A percentile compares a stretch with the other conserved stretches of the same genome.
Evolutionary conservation across 495 filamentous ascomycete genomes (phyloP).

Genomic region (Penicillium crystallinum): DNA sequence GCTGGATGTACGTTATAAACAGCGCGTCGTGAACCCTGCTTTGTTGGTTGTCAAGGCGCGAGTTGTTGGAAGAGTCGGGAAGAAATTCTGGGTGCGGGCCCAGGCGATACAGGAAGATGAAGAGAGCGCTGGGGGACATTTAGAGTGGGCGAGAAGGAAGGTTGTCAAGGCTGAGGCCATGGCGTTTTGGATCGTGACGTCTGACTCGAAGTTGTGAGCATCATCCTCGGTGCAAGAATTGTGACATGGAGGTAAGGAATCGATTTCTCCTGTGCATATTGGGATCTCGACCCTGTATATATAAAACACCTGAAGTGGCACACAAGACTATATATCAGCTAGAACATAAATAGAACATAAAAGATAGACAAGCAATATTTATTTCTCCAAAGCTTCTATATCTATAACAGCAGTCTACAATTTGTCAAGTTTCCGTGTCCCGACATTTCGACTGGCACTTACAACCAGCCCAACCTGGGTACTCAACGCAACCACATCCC

Average conservation of each 20-base stretch:
- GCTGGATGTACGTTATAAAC: constrained; percentile 38
- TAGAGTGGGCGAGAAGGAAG: constrained; percentile 30
- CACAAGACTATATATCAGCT: constrained; percentile 4
- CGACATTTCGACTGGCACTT: constrained; percentile 49
- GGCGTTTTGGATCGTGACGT: constrained; percentile 38
- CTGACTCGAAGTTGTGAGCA: constrained; percentile 13
- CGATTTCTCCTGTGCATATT: constrained; percentile 1
- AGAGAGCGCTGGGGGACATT: constrained; percentile 21
- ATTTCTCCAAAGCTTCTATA: constrained; percentile 2
- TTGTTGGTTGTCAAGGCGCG: constrained; percentile 28
- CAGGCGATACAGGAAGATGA: constrained; percentile 38
- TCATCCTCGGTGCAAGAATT: not conserved
- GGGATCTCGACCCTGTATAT: not conserved
- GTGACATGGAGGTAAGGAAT: not conserved
- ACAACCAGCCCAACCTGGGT: constrained; percentile 60
- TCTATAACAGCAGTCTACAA: constrained; percentile 19
- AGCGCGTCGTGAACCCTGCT: constrained; percentile 29
- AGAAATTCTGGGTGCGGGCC: constrained; percentile 40
- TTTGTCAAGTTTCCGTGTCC: constrained; percentile 29
- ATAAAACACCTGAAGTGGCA: not conserved
- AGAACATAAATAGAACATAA: not conserved
- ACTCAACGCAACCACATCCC: constrained; percentile 56
- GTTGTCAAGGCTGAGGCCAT: constrained; percentile 36
- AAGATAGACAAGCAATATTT: not conserved
- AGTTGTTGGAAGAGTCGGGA: constrained; percentile 30